phyloP scores from a whole-genome alignment of 139 green algal species.

The Tetraselmis chui region DNA sequence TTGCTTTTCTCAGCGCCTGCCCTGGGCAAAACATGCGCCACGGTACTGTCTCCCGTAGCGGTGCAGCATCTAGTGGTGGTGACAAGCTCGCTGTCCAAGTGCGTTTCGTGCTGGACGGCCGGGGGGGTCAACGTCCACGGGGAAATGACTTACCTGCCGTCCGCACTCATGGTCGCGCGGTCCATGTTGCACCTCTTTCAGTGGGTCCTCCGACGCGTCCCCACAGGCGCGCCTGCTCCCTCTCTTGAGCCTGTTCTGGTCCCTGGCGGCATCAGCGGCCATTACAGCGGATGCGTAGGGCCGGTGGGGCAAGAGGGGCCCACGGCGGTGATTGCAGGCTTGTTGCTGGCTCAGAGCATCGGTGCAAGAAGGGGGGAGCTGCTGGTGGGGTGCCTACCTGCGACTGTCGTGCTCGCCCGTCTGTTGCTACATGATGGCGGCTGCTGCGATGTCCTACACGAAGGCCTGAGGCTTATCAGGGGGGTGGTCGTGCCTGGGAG shows the following conservation, averaged over 20 bases:
- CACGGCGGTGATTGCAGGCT: too few species aligned
- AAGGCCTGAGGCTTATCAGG: background rate
- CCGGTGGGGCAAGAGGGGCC: background rate
- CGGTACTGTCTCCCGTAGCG: too few species aligned
- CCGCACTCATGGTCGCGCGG: background rate
- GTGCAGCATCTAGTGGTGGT: background rate
- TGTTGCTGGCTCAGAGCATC: background rate
- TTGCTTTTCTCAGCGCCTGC: background rate
- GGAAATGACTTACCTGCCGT: background rate
- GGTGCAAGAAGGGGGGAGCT: background rate
- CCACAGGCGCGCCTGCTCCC: too few species aligned
- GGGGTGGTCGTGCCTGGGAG: background rate
- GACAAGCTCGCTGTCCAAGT: background rate
- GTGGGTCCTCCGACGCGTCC: background rate
- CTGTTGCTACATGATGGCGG: background rate
- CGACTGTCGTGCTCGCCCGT: background rate
- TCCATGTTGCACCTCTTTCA: background rate
- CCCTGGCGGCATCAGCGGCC: too few species aligned
- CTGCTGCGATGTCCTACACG: background rate
- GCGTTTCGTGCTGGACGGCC: background rate
- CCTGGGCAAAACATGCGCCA: too few species aligned
- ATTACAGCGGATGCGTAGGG: too few species aligned
- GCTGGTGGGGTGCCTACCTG: background rate
- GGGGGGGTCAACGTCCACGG: background rate
- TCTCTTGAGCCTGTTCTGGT: background rate